These are phyloP conservation scores for Tarenaya hassleriana DNA, from an alignment of 345 rosid genomes.

Conservation along the genomic window DNA sequence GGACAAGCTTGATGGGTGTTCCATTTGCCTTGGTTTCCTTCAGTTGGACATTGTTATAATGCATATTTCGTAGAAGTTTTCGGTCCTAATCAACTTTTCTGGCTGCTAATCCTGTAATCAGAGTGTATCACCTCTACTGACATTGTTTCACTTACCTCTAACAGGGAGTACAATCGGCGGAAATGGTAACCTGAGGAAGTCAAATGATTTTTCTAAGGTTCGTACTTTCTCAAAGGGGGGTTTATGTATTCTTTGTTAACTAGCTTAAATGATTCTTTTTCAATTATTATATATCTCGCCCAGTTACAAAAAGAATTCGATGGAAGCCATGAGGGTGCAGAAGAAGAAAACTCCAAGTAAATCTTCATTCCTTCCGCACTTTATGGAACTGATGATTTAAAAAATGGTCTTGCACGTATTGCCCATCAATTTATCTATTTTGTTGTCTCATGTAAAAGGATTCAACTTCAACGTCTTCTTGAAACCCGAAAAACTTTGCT, in stretches of 20 bases:
- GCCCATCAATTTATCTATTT: conserved; percentile 17
- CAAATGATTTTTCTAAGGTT: conserved; percentile 54
- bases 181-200: conserved; percentile 29
- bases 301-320: conserved; percentile 37
- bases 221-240: neutral
- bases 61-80: too few species aligned
- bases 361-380: conserved; percentile 6
- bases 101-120: too few species aligned
- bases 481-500: conserved; percentile 66
- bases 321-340: conserved; percentile 28
- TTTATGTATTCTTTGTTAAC: neutral
- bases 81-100: too few species aligned
- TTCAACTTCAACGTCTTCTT: conserved; percentile 66
- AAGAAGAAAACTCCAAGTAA: conserved; percentile 73
- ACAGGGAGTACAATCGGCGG: conserved; percentile 31
- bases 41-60: too few species aligned
- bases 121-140: neutral
- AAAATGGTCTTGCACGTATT: neutral
- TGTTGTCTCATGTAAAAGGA: conserved; percentile 32
- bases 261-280: conserved; percentile 12
- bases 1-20: neutral
- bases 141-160: conserved; percentile 10
- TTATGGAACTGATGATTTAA: neutral
- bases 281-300: conserved; percentile 15
- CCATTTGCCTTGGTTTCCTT: neutral